phyloP scores from a whole-genome alignment of 75 land plant genomes.

The Adiantum capillusveneris region DNA sequence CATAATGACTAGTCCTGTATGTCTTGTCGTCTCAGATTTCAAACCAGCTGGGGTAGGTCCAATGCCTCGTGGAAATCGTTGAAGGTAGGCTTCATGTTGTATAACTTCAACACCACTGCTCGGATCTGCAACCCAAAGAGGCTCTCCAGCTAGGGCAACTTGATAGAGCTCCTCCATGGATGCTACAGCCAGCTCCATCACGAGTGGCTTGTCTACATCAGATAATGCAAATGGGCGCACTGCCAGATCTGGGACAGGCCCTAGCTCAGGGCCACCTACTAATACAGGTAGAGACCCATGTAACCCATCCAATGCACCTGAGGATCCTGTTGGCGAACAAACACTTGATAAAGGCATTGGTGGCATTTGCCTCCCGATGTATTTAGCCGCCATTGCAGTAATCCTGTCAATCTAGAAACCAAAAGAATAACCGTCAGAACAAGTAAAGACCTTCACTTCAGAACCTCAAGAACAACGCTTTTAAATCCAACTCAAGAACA shows the following conservation, averaged over 20 bases:
- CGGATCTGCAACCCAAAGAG: constrained; percentile 39
- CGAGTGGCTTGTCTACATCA: constrained; percentile 44
- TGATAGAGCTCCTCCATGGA: constrained; percentile 78
- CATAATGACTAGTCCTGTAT: constrained; percentile 44
- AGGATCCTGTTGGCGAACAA: too few species aligned
- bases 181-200: constrained; percentile 60
- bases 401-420: constrained; percentile 60
- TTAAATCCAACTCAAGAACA: too few species aligned
- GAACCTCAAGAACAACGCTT: too few species aligned
- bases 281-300: neutral
- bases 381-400: constrained; percentile 71
- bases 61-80: constrained; percentile 35
- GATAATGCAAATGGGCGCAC: constrained; percentile 18
- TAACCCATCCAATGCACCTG: too few species aligned
- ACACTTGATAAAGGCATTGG: too few species aligned
- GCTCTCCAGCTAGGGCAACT: constrained; percentile 55
- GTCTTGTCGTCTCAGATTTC: constrained; percentile 52
- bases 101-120: constrained; percentile 42
- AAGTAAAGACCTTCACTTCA: too few species aligned
- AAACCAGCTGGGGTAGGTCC: constrained; percentile 48
- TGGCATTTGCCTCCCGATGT: constrained; percentile 47
- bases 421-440: too few species aligned
- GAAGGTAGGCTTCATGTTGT: constrained; percentile 50
- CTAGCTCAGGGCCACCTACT: too few species aligned
- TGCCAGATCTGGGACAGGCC: constrained; percentile 8